These are phyloP conservation scores for Apostasia shenzhenica DNA, from an alignment of 106 monocot species.

Conservation along the genomic window DNA sequence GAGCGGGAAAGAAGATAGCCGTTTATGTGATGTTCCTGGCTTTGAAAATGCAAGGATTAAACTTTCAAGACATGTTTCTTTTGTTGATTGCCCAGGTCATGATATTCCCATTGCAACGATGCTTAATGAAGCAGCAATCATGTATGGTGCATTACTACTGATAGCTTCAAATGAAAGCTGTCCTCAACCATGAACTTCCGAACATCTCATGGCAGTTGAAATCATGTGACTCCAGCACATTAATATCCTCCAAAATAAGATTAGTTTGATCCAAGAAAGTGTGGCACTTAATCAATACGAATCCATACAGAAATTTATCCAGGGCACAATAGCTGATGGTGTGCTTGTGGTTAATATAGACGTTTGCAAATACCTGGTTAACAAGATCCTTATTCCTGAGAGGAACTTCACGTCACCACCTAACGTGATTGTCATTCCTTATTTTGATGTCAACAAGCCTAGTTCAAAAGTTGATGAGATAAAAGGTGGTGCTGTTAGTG, in stretches of 20 bases:
- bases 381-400: conserved; percentile 81
- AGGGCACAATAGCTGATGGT: conserved; percentile 89
- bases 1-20: conserved; percentile 94
- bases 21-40: conserved; percentile 87
- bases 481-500: conserved; percentile 82
- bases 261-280: conserved; percentile 94
- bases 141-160: conserved; percentile 92
- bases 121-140: conserved; percentile 98
- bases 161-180: conserved; percentile 96
- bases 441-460: conserved; percentile 96
- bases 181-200: conserved; percentile 93
- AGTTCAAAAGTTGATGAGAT: conserved; percentile 96
- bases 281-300: conserved; percentile 92
- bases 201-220: conserved; percentile 93
- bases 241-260: conserved; percentile 90
- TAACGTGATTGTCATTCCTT: conserved; percentile 96
- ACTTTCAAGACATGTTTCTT: conserved; percentile 90
- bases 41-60: conserved; percentile 92
- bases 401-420: conserved; percentile 81
- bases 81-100: conserved; percentile 97
- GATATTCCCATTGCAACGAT: conserved; percentile 99
- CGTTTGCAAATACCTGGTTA: conserved; percentile 88
- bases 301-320: conserved; percentile 87
- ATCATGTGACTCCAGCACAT: conserved; percentile 89
- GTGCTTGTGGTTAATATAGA: conserved; percentile 96